Conservation (phyloP, 2,329 filamentous ascomycete genomes). For the Aspergillus chevalieri region DNA sequence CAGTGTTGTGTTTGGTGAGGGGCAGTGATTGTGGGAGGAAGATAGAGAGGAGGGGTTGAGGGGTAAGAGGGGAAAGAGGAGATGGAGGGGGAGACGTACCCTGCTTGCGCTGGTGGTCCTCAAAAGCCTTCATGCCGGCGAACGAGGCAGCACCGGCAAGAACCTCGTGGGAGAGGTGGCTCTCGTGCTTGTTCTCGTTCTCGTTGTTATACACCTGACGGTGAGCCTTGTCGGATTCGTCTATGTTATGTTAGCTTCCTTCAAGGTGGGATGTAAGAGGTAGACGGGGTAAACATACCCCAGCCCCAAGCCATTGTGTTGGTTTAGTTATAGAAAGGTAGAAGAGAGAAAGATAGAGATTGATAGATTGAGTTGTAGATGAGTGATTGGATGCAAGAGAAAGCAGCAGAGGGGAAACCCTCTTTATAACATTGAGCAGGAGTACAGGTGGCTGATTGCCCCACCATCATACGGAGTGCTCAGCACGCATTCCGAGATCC, state of each 20-base stretch:
- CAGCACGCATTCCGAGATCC: too few relatives aligned
- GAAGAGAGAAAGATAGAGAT: background rate
- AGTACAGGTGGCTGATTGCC: too few relatives aligned
- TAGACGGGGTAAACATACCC: conserved; percentile 18
- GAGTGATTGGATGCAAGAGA: background rate
- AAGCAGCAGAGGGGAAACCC: background rate
- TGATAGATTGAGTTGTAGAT: background rate
- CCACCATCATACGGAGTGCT: too few relatives aligned
- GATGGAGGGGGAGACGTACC: conserved; percentile 39
- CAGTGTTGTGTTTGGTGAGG: background rate
- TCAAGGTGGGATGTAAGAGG: background rate
- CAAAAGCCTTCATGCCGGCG: conserved; percentile 72
- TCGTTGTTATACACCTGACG: conserved; percentile 46
- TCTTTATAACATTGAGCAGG: background rate
- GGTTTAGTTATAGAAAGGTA: background rate
- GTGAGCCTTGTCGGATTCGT: conserved; percentile 50
- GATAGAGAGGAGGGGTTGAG: background rate
- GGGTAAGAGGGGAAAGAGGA: background rate
- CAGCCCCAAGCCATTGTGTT: conserved; percentile 32
- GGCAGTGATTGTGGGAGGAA: too few relatives aligned
- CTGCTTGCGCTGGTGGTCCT: conserved; percentile 65
- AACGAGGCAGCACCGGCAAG: conserved; percentile 71
- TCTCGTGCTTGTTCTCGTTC: conserved; percentile 46
- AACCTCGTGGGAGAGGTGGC: conserved; percentile 65
- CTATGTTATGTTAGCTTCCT: conserved; percentile 25